Evolutionary conservation across 345 rosid species (phyloP), one percentile per base, ranked within the genome.

Genomic region (Brassica cretica): DNA sequence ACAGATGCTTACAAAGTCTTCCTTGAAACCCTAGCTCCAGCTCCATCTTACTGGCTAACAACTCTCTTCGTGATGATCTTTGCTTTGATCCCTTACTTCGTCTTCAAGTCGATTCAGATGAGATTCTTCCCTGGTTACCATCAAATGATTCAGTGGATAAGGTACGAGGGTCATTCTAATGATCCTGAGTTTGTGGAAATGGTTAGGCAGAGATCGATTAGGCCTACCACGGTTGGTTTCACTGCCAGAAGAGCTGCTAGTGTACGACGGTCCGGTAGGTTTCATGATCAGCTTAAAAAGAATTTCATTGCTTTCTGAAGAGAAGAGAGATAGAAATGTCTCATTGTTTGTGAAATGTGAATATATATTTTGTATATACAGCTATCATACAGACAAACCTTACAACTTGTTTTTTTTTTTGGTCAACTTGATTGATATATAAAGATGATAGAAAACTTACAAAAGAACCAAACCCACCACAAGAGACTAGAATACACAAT

Each of bases 111-210:
- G 21, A 19, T 93, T 61, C 96, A 88, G 77, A 86, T 91, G 87
- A 83, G 97, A 79, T 90, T 93, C 69, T 95, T 87, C 86, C 99
- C 99, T 0, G 62, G 87, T 56, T 87, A 90, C 79, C 96, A 95
- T 79, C 98, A 95, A 81, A 95, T 91, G 99, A 90, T 95, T 72
- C 93, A 88, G 59, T 93, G 98, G 99, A 82, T 90, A 4, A 79
- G 91, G 74, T 79, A 72, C 29, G 97, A 93, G 27, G 96, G 98
- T 46, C 92, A 89, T 33, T 64, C 88, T 0, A 88, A 93, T 46
- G 99, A 95, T 71, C 98, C 94, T 0, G 97, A 93, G 68, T 93
- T 82, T 83, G 91, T 94, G 83, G 78, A 78, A 14, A 76, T 93
- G 86, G 96, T 93, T 64, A 83, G 94, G 7, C 99, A 93, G 82